Conservation (phyloP, 2,329 filamentous ascomycete species). For the Ophiostoma himal-ulmi region DNA sequence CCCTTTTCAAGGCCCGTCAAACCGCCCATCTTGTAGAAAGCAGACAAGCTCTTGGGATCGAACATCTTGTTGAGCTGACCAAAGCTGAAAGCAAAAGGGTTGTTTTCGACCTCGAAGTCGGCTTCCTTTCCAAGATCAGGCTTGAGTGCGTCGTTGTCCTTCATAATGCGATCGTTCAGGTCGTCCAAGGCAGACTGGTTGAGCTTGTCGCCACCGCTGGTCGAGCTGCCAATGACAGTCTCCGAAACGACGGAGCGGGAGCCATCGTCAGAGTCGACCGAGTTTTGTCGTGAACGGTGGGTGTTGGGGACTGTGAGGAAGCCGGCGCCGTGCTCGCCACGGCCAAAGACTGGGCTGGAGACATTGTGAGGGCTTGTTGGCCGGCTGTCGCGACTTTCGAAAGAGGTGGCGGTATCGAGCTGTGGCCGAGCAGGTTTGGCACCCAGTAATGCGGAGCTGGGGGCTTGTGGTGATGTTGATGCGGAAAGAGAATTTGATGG, state of each 20-base stretch:
- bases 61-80: constrained; percentile 82
- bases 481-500: not conserved
- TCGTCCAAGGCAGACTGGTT: constrained; percentile 25
- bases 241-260: constrained; percentile 53
- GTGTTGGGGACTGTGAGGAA: constrained; percentile 63
- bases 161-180: constrained; percentile 51
- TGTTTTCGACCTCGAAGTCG: constrained; percentile 70
- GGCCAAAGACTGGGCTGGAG: constrained; percentile 50
- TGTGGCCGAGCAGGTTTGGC: constrained; percentile 36
- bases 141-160: constrained; percentile 62
- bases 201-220: constrained; percentile 40
- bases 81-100: constrained; percentile 78
- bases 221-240: constrained; percentile 51
- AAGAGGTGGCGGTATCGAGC: constrained; percentile 51
- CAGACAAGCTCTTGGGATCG: constrained; percentile 79
- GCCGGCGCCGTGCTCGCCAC: constrained; percentile 41
- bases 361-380: constrained; percentile 70
- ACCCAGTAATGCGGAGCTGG: constrained; percentile 5
- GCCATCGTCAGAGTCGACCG: constrained; percentile 61
- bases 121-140: constrained; percentile 70
- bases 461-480: not conserved
- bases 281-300: constrained; percentile 59
- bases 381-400: constrained; percentile 60
- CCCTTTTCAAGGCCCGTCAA: constrained; percentile 72
- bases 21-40: constrained; percentile 76